Percentiles rank a stretch among this genome's conserved stretches.
Evolutionary conservation across 768 basidiomycete genomes (phyloP).

Genomic region (Pleurotus ostreatus): DNA sequence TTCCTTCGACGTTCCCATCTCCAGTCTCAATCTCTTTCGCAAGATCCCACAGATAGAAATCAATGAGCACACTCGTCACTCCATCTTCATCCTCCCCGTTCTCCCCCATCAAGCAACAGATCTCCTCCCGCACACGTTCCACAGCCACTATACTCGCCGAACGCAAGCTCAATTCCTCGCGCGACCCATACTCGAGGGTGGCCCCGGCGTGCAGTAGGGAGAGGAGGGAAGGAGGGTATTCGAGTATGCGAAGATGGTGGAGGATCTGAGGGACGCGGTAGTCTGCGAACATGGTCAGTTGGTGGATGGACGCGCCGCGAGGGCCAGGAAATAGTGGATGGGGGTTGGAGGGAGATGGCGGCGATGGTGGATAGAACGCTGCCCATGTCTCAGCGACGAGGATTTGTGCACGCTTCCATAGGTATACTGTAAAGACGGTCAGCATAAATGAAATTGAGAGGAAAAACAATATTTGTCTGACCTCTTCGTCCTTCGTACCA

Average conservation of each 20-base stretch:
- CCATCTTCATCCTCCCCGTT: slow-evolving; percentile 21
- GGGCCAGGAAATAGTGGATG: slow-evolving; percentile 74
- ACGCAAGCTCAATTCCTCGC: slow-evolving; percentile 77
- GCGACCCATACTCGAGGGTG: slow-evolving; percentile 49
- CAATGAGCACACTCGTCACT: slow-evolving; percentile 78
- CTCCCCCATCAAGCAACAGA: slow-evolving; percentile 32
- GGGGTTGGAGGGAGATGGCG: slow-evolving; percentile 26
- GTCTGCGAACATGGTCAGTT: slow-evolving; percentile 92
- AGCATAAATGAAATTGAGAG: not conserved
- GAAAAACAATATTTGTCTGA: slow-evolving; percentile 20
- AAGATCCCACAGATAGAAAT: slow-evolving; percentile 90
- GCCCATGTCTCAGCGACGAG: slow-evolving; percentile 91
- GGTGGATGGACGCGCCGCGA: slow-evolving; percentile 54
- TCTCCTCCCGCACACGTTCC: slow-evolving; percentile 64
- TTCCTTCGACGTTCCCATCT: slow-evolving; percentile 53
- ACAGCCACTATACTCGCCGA: slow-evolving; percentile 78
- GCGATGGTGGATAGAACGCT: slow-evolving; percentile 69
- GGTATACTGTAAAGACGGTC: slow-evolving; percentile 44
- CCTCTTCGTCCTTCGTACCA: slow-evolving; percentile 55
- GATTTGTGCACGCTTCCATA: slow-evolving; percentile 93
- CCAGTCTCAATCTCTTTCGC: slow-evolving; percentile 71
- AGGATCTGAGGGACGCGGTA: slow-evolving; percentile 90
- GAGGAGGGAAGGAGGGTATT: slow-evolving; percentile 64
- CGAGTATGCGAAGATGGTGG: slow-evolving; percentile 74
- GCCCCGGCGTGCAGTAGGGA: slow-evolving; percentile 40